Evolutionary conservation across 306 rosid species (phyloP), one percentile per base, ranked within the genome.

Genomic region (Luffa acutangula): DNA sequence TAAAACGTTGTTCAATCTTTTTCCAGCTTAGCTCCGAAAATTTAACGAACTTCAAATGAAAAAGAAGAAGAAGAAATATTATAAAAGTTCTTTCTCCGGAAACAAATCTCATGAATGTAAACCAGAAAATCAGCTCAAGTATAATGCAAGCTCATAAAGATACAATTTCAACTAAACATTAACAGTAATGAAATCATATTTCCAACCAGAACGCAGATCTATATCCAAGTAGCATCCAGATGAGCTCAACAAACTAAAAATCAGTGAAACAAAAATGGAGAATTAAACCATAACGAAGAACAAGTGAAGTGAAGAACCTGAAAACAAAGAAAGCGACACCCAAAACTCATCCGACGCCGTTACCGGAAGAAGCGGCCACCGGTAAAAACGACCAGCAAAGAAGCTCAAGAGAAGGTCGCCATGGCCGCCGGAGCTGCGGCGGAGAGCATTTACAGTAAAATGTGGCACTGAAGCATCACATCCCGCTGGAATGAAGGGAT

Each of bases 191-290:
- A 7, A 14, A 31, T 4, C 45, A 74, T 6, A 74, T 15, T 72
- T 25, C 46, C 78, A 52, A 51, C 63, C 42, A 74, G 46, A 74
- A 74, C 14, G 25, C 60, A 74, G 78, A 74, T 74, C 78, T 51
- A 17, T 51, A 48, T 12, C 41, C 13, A 72, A 72, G 74, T 41
- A 37, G 14, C 48, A 37, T 3, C 13, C 25, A 18, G 74, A 70
- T 70, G 52, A 9, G 49, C 34, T 42, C 75, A 9, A 7, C 53
- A 43, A 20, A 10, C 73, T 8, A 39, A 4, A 66, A 66, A 20
- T 3, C 21, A 36, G 45, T 37, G 12, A 41, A 41, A 67, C 8
- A n/a, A 42, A 5, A 66, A 12, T 2, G 42, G 14, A 64, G 69
- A 6, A 36, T 33, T 33, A 64, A 13, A 36, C 6, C 43, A 36